Evolutionary conservation across 2,329 filamentous ascomycete genomes (phyloP), one percentile per base, ranked within the genome.

Genomic region (Fusarium zealandicum): DNA sequence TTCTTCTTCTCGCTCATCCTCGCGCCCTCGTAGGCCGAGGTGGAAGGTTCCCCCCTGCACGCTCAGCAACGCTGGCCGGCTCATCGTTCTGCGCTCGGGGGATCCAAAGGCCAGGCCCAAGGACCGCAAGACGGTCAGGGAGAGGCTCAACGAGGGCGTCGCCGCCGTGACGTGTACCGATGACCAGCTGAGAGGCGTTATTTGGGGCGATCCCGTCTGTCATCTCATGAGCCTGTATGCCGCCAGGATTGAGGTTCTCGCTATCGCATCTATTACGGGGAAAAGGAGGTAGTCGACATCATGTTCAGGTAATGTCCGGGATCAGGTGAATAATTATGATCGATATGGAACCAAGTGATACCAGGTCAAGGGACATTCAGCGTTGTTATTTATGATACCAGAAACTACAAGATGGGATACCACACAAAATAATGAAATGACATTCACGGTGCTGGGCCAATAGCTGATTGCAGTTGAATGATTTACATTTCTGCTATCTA

Each of bases 181-280:
- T 59, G 83, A 87, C 36, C 79, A 90, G 68, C 72, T 96, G 43
- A 78, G 88, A 18, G 81, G 79, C 2, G 82, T 92, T 0, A 79
- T 96, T 4, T 96, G 92, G 82, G 92, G 92, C 0, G 91, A 96
- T 70, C 89, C 90, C 0, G 78, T 91, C 36, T 89, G 86, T 70
- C 92, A 96, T 75, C 80, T 86, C 63, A 96, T 96, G 92, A 84
- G 78, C 54, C 69, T 95, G 16, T 96, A 96, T 73, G 84, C 84
- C 12, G 82, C 80, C 16, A 76, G 92, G 46, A 83, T 96, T 37
- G 88, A 95, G 70, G 76, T 79, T 4, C 73, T 96, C 49, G 90
- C 90, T 10, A 85, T 87, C 1, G 84, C 81, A 52, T 90, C 69
- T 5, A 66, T 73, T 12, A 73, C 65, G 13, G 69, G 56, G 2